Evolutionary conservation across 202 grass and related monocot genomes (phyloP), one percentile per base, ranked within the genome.

Genomic region (Carex arenaria): DNA sequence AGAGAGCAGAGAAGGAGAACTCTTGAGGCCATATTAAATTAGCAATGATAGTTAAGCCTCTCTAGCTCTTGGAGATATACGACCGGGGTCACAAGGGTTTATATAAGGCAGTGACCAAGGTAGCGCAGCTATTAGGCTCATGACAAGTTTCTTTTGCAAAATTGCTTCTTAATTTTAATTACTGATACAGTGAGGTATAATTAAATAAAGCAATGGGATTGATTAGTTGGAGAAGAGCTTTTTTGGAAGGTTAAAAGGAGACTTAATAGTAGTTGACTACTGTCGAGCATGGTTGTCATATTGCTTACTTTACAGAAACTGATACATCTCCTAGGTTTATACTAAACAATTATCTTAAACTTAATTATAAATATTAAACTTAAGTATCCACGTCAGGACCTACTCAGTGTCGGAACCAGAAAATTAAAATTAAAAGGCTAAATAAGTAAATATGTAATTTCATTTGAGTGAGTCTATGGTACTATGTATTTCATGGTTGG

Each of bases 1-100:
- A 82, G 47, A 70, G 80, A 82, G 51, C 80, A 82, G 11, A 59
- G 79, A 6, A 85, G 11, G 31, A 90, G 11, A 65, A 42, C 13
- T 13, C 69, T 85, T 54, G 80, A 84, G 74, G 85, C 79, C 92
- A 91, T 91, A 20, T 75, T 67, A 12, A 57, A 74, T 77, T 18
- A 30, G n/a, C 23, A 69, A 57, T 51, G 52, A 36, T 57, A 38
- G 7, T 70, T 70, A 36, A 69, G 1, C 32, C 54, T 80, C 47
- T 69, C 61, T 49, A 49, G 45, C 45, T 56, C 14, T 82, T 82
- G 80, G 36, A 69, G 80, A 82, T 23, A 7, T 69, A 51, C 26
- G 10, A 32, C 64, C 38, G 45, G 49, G 64, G 47, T 82, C 80
- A 74, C 18, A 82, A 82, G 43, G 60, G 62, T 64, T 70, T 82